Evolutionary conservation across 2,329 filamentous ascomycete species (phyloP).

Genomic region (Cytospora schulzeri): DNA sequence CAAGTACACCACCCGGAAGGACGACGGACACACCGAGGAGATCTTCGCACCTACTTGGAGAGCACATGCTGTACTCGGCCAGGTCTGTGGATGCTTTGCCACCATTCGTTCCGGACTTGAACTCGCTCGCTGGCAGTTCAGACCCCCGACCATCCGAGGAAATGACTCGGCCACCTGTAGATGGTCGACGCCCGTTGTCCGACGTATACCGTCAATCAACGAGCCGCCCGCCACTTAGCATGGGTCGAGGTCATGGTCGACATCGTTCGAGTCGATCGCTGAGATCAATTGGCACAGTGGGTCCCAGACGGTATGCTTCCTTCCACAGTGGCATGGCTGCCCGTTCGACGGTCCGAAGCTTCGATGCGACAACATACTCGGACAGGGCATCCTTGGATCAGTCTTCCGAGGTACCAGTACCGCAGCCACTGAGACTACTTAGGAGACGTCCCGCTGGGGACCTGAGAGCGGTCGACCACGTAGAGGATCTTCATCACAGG

Average conservation of each 20-base stretch:
- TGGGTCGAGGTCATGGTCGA: constrained; percentile 44
- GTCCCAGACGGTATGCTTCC: constrained; percentile 60
- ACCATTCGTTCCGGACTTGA: constrained; percentile 51
- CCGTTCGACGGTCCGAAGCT: constrained; percentile 57
- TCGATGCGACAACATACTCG: constrained; percentile 62
- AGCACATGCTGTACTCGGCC: constrained; percentile 44
- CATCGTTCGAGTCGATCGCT: constrained; percentile 53
- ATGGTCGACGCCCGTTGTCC: constrained; percentile 34
- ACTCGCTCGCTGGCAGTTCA: constrained; percentile 37
- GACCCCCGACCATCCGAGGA: constrained; percentile 38
- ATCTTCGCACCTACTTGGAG: constrained; percentile 58
- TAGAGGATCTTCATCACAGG: constrained; percentile 59
- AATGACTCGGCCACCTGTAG: constrained; percentile 37
- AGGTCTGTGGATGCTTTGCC: constrained; percentile 46
- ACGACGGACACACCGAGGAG: constrained; percentile 50
- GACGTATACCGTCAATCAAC: constrained; percentile 36
- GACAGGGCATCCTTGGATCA: constrained; percentile 50
- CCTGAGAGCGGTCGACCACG: constrained; percentile 67
- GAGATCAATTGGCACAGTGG: constrained; percentile 52
- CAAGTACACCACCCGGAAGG: constrained; percentile 59
- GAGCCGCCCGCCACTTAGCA: constrained; percentile 39
- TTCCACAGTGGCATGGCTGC: constrained; percentile 58
- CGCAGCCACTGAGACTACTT: constrained; percentile 63
- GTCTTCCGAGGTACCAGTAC: constrained; percentile 47
- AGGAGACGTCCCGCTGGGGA: constrained; percentile 76